Evolutionary conservation across 1,284 basidiomycete species (phyloP), one percentile per base, ranked within the genome.

Genomic region (Cutaneotrichosporon sp.): DNA sequence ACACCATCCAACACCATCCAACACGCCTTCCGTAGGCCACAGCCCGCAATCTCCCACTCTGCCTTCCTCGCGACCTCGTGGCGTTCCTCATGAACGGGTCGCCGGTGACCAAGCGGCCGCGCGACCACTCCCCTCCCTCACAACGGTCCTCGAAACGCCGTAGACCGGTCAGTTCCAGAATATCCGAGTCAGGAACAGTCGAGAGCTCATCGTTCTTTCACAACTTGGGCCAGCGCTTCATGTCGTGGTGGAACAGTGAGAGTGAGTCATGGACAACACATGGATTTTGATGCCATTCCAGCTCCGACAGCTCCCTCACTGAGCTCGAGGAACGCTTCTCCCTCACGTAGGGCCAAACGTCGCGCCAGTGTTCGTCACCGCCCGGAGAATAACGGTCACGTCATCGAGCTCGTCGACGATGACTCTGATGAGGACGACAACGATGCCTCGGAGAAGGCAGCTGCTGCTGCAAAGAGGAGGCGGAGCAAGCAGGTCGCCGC

Each of bases 81-180:
- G 34, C 42, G 42, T 46, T 46, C 42, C 51, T 34, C 51, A 53
- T 53, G 51, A 53, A 53, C 51, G 51, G 51, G 51, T 53, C 51
- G 51, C 51, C 51, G 51, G 51, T 30, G 31, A 53, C 51, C 7
- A 53, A 53, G 51, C 51, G 51, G 51, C 51, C 51, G 31, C 51
- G 51, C 51, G 51, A 53, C 51, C 34, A 40, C 22, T 38, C 55
- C 36, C 22, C 34, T 13, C 22, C 34, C 34, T 32, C 34, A 18
- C 14, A 16, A 13, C 14, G 34, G 34, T 30, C 55, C 8, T 31
- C 55, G 16, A 56, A 56, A 18, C 55, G 55, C 5, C 55, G n/a
- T 21, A 32, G 55, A 14, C 9, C 55, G n/a, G 18, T 34, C 31
- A 32, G 6, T 21, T 53, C 52, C 13, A 38, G 36, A 30, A 34